Base-by-base conservation (phyloP, 768 basidiomycete genomes). In the Pleurotus citrinopileatus region DNA sequence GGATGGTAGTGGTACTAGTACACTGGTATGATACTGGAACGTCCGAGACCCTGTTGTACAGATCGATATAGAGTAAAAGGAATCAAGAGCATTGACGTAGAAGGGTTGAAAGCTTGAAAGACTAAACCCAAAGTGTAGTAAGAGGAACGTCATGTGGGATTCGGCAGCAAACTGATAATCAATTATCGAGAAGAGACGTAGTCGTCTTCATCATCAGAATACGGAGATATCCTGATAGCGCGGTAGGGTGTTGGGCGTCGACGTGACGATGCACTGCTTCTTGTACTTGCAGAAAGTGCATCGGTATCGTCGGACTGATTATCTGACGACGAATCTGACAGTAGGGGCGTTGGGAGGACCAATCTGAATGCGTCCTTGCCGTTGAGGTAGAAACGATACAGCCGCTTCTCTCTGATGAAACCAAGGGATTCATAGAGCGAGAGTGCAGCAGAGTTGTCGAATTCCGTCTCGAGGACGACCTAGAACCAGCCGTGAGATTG, bases 401-500 rank as follows among this genome's bases (percentile, higher is more conserved):
- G 77, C 3, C 95, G 85, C 67, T 98, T 98, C 74, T 98, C 95
- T 37, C 92, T 84, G 22, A 98, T 89, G 71, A 99, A 99, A 0
- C 97, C 97, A 40, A 98, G 79, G 5, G 88, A 86, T 56, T 89
- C 89, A 71, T 98, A 98, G 10, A 99, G 75, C 2, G 89, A 84
- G 13, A 98, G 79, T 0, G 95, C 94, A 5, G 93, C 83, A 42
- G 75, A 70, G 69, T 98, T 98, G 71, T 98, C 96, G 65, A 79
- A 89, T 70, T 99, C 97, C 3, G 97, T 98, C 73, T 98, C 97
- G 55, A 98, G 86, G 10, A 94, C 86, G 62, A 98, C 83, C 92
- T 98, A 61, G 17, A 7, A 58, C 15, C 34, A 42, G 29, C 12
- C 25, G 4, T 51, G 50, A 27, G 26, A 44, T 17, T 32, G 26